phyloP scores from a whole-genome alignment of 2,329 filamentous ascomycete genomes.

The Scedosporium boydii region DNA sequence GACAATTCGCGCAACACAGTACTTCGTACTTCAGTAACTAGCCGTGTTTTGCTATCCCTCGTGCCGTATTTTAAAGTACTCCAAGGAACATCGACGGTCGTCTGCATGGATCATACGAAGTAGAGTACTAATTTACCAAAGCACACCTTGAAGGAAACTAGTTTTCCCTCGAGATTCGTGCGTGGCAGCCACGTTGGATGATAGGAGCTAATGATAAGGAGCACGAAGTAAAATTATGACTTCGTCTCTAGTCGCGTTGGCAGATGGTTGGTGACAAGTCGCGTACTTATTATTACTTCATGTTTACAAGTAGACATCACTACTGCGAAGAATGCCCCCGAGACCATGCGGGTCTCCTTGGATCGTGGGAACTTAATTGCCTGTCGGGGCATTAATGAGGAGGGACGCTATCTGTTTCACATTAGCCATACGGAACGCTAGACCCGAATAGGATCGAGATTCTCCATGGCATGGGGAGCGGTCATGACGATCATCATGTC shows the following conservation, averaged over 20 bases:
- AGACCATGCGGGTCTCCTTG: neutral
- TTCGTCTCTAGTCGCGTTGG: neutral
- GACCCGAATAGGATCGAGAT: conserved; percentile 8
- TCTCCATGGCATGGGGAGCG: neutral
- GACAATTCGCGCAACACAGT: neutral
- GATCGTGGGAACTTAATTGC: neutral
- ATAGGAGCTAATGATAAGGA: neutral
- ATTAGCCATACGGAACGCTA: conserved; percentile 14
- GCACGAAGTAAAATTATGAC: neutral
- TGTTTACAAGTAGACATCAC: neutral
- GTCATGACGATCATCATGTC: conserved; percentile 4
- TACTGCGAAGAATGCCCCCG: conserved; percentile 1
- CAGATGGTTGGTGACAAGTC: neutral
- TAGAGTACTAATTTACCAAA: too few species aligned
- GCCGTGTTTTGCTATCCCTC: too few species aligned
- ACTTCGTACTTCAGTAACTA: too few species aligned
- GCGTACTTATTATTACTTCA: neutral
- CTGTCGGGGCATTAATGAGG: conserved; percentile 2
- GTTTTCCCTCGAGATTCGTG: too few species aligned
- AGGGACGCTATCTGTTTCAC: conserved; percentile 17
- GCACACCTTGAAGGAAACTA: too few species aligned
- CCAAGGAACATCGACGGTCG: neutral
- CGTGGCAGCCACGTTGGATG: too few species aligned
- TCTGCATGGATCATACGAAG: too few species aligned
- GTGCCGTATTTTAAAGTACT: neutral